Evolutionary conservation across 2,329 filamentous ascomycete genomes (phyloP).

Genomic region (Colletotrichum sp.): DNA sequence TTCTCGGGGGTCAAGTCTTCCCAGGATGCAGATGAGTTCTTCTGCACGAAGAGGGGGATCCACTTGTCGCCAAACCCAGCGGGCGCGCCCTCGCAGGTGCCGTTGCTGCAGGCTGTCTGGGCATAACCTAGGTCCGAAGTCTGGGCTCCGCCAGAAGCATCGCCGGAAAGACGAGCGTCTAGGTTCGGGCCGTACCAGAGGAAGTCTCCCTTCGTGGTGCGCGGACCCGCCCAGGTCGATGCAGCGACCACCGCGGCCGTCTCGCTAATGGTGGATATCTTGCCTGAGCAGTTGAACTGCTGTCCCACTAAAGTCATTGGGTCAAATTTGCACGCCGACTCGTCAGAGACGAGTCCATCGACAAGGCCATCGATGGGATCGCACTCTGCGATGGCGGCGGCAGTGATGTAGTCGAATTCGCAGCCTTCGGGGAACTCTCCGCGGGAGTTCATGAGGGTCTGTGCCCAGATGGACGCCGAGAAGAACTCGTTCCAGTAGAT

Average conservation of each 20-base stretch:
- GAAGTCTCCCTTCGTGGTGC: neutral
- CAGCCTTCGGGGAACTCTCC: neutral
- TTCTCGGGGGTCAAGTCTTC: neutral
- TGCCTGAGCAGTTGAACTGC: neutral
- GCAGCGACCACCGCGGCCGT: neutral
- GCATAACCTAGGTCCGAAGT: neutral
- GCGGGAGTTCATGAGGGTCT: neutral
- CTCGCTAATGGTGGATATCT: neutral
- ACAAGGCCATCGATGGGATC: conserved; percentile 25
- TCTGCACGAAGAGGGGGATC: neutral
- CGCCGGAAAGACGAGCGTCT: neutral
- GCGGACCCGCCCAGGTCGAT: neutral
- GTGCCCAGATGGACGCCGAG: neutral
- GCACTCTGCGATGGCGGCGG: conserved; percentile 36
- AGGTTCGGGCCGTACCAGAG: neutral
- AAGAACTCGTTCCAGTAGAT: conserved; percentile 27
- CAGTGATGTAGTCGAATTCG: conserved; percentile 33
- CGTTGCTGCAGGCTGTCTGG: neutral
- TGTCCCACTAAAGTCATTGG: conserved; percentile 16
- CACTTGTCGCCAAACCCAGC: neutral
- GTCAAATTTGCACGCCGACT: conserved; percentile 27
- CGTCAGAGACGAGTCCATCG: conserved; percentile 23
- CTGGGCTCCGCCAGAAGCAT: neutral
- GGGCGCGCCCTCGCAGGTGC: neutral
- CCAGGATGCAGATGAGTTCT: neutral